Evolutionary conservation across 23 red algal species (phyloP), one percentile per base, ranked within the genome.

Genomic region (Cyanidiococcus yangmingshanensis): DNA sequence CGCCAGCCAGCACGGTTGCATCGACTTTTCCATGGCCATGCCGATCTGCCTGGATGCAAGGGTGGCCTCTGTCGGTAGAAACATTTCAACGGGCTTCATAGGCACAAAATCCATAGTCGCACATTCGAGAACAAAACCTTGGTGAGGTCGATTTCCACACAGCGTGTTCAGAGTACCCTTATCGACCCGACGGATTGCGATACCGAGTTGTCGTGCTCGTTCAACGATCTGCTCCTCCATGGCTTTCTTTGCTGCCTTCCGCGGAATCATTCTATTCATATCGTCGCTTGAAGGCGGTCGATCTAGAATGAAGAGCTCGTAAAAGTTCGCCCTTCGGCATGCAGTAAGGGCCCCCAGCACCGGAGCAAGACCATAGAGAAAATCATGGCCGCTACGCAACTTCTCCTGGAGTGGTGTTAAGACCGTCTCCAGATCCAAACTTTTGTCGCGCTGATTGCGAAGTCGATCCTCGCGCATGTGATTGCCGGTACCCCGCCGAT

Each of bases 111-210:
- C 84, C 27, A 91, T 74, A 51, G 58, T 32, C 37, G 38, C 59
- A 50, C 79, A 50, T 68, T 90, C 84, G 50, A 91, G 76, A 21
- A 89, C 87, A 27, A 92, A 59, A 40, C 94, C 94, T 79, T 98
- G 94, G 39, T 98, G 94, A 50, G 88, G 88, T 33, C 88, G 77
- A 45, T 83, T 76, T 24, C 88, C 84, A 38, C 57, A 79, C 3
- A 98, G 58, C 27, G 76, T 79, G 80, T 98, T 98, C 58, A 98
- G 74, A 24, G 85, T 77, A 0, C 94, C 94, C 68, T 98, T 98
- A 37, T 51, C 38, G 79, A 90, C 41, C 1, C 67, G 39, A 26
- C 17, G 27, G 0, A 90, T 67, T 0, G 45, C 38, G 32, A 87
- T 57, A 24, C 75, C 77, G 1, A 51, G n/a, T 59, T 39, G 50